phyloP scores from a whole-genome alignment of 805 yeast genomes.

The Teunomyces stri region DNA sequence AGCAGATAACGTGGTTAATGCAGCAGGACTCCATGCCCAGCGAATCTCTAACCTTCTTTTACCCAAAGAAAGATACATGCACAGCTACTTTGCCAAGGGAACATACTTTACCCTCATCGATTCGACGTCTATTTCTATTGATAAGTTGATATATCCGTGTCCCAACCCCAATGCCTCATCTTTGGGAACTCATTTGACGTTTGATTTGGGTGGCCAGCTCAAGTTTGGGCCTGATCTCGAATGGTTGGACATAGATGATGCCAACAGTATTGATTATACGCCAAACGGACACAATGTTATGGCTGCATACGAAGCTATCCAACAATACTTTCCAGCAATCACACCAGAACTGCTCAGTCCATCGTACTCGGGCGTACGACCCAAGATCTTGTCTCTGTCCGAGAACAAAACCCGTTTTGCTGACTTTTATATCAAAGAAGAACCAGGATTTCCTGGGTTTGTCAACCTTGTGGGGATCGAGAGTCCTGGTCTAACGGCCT shows the following conservation, averaged over 20 bases:
- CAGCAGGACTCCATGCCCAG: conserved; percentile 80
- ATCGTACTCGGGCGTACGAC: conserved; percentile 80
- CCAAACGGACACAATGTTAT: conserved; percentile 50
- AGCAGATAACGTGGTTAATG: conserved; percentile 62
- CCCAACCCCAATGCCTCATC: conserved; percentile 67
- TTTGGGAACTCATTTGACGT: conserved; percentile 82
- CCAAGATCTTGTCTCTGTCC: conserved; percentile 58
- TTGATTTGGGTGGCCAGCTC: conserved; percentile 76
- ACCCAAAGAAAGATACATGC: conserved; percentile 57
- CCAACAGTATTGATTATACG: conserved; percentile 41
- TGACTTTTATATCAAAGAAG: conserved; percentile 73
- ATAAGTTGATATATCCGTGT: conserved; percentile 65
- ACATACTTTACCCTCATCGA: conserved; percentile 62
- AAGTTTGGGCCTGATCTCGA: conserved; percentile 89
- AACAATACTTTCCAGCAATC: conserved; percentile 62
- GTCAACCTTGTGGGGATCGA: conserved; percentile 81
- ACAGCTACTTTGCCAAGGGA: conserved; percentile 77
- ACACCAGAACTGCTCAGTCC: conserved; percentile 53
- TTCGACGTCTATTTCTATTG: conserved; percentile 36
- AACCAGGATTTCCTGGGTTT: conserved; percentile 72
- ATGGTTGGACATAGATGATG: conserved; percentile 53
- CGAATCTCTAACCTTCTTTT: conserved; percentile 65
- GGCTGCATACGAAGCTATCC: conserved; percentile 57
- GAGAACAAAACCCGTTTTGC: conserved; percentile 44
- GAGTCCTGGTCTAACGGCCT: conserved; percentile 84